phyloP scores from a whole-genome alignment of 805 yeast species.

The Kurtzmaniella cleridarum region DNA sequence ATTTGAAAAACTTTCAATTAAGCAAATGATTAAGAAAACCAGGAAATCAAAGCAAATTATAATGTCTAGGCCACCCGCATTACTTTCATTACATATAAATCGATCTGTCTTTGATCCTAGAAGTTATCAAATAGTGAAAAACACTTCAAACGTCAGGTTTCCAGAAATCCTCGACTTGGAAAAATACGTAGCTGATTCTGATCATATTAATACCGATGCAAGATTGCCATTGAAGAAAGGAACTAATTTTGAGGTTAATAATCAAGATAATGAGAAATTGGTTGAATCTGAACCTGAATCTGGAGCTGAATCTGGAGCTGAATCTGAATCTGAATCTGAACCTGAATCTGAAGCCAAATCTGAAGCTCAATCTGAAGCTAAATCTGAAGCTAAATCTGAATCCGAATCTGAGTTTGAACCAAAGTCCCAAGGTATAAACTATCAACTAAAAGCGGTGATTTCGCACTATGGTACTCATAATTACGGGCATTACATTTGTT shows the following conservation, averaged over 20 bases:
- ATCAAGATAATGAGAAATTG: conserved; percentile 2
- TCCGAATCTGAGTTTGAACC: too few relatives aligned
- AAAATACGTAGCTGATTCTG: conserved; percentile 63
- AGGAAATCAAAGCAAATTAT: conserved; percentile 80
- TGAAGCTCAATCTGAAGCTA: conserved; percentile 8
- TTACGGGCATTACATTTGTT: conserved; percentile 95
- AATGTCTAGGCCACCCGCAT: conserved; percentile 76
- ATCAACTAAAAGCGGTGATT: conserved; percentile 77
- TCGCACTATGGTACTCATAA: conserved; percentile 95
- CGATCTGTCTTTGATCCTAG: conserved; percentile 89
- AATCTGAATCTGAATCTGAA: background rate
- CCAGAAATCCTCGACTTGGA: conserved; percentile 64
- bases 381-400: conserved; percentile 4
- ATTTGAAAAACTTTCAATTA: conserved; percentile 67
- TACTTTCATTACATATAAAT: conserved; percentile 81
- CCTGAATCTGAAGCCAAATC: background rate
- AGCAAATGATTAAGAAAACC: conserved; percentile 67
- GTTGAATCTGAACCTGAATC: too few relatives aligned
- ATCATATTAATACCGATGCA: conserved; percentile 75
- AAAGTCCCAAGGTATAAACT: conserved; percentile 24
- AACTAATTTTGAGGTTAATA: conserved; percentile 14
- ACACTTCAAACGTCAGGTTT: conserved; percentile 75
- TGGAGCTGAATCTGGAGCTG: too few relatives aligned
- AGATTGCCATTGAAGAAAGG: conserved; percentile 66
- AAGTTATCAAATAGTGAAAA: conserved; percentile 78